These are phyloP conservation scores for Boletus nobilissimus DNA, from an alignment of 1,284 basidiomycete genomes.

Conservation along the genomic window DNA sequence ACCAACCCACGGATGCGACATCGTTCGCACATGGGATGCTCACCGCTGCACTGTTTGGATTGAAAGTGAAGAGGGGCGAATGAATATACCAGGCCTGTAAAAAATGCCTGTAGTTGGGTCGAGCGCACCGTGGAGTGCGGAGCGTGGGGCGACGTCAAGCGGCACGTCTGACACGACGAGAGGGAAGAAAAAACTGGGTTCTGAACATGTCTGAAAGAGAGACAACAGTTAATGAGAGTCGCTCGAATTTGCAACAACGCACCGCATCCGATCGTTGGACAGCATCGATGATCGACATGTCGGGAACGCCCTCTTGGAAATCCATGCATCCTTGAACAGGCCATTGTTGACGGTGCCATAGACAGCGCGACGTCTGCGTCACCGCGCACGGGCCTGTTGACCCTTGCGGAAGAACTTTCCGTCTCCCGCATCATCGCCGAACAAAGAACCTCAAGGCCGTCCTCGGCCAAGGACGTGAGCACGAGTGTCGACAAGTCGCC, in stretches of 20 bases:
- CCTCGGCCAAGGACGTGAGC: neutral
- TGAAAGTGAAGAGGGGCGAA: neutral
- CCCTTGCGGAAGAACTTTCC: no score
- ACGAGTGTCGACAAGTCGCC: no score
- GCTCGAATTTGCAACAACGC: no score
- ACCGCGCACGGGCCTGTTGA: no score
- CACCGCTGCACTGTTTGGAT: conserved; percentile 65
- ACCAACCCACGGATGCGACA: conserved; percentile 60
- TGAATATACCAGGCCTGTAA: conserved; percentile 49
- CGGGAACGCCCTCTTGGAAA: no score
- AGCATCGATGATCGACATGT: no score
- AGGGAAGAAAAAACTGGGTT: neutral
- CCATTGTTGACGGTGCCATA: no score
- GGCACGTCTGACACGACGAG: conserved; percentile 14
- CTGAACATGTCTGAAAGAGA: neutral
- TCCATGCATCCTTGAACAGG: no score
- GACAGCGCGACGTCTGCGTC: no score
- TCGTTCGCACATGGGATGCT: conserved; percentile 66
- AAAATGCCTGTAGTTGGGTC: conserved; percentile 69
- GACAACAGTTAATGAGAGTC: neutral
- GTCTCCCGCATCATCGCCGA: no score
- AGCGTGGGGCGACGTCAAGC: conserved; percentile 32
- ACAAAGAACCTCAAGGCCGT: neutral
- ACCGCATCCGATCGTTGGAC: no score
- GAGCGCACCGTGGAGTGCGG: conserved; percentile 64